Evolutionary conservation across 2,329 filamentous ascomycete species (phyloP), one percentile per base, ranked within the genome.

Genomic region (Clonostachys chloroleuca): DNA sequence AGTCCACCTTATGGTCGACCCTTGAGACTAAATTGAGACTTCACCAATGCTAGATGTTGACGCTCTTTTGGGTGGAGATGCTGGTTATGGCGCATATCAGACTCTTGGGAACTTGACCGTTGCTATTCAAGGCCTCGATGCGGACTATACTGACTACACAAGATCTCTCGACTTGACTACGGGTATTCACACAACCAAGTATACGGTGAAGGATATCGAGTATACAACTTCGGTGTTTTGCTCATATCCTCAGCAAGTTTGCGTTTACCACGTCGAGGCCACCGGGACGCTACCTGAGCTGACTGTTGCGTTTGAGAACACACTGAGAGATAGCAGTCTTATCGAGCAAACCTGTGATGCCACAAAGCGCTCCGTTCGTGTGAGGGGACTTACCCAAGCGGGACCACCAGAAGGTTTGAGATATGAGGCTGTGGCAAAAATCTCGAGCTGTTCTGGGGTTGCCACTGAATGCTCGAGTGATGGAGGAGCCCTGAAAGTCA

Each of bases 391-490:
- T 9, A 75, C 70, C 0, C 67, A 73, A 47, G 48, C 61, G 0
- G 68, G 63, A 0, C 62, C 65, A 2, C 65, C 66, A 1, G 61
- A 65, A n/a, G 73, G 73, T 0, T 68, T 77, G 65, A 62, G 60
- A 34, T 76, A 72, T 47, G 61, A 71, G 40, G 61, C 67, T 3
- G 60, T 68, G 18, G 66, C 49, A 33, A 30, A 46, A 5, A 12
- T 48, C 63, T 4, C 57, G 58, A 17, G 20, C 69, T 5, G 6
- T 62, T 6, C 47, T 12, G 34, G 34, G 24, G 48, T 42, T 33
- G 44, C 16, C 9, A 42, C 40, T 10, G 34, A 20, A 1, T 54
- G 52, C 37, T 42, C 39, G 9, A 52, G 52, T 14, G 55, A 62
- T 10, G 34, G 39, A 9, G 13, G 13, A 24, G 54, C 51, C 1